Percentiles rank a stretch among this genome's conserved stretches.
phyloP scores from a whole-genome alignment of 306 rosid genomes.

The Medicago truncatula region DNA sequence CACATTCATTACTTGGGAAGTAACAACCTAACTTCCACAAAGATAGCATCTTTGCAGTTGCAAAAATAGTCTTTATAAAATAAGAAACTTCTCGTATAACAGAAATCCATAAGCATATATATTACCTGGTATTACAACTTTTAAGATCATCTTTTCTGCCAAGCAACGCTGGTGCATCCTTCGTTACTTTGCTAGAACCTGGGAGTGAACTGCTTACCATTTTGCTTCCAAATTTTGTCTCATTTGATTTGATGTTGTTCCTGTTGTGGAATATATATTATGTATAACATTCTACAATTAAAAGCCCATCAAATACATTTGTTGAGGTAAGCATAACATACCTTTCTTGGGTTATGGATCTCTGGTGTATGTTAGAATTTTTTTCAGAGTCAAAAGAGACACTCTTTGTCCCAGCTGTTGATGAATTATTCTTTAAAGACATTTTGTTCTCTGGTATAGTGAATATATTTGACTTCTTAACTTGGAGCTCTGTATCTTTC shows the following conservation, averaged over 20 bases:
- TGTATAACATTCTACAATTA: constrained; percentile 35
- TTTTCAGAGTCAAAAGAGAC: constrained; percentile 47
- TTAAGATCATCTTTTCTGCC: constrained; percentile 50
- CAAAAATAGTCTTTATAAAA: constrained; percentile 19
- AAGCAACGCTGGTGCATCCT: constrained; percentile 39
- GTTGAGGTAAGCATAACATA: constrained; percentile 43
- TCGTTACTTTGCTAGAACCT: constrained; percentile 49
- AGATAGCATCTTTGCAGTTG: constrained; percentile 18
- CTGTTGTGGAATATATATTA: constrained; percentile 46
- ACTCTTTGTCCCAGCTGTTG: constrained; percentile 48
- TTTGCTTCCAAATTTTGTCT: constrained; percentile 51
- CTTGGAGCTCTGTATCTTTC: constrained; percentile 50
- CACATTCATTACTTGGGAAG: constrained; percentile 31
- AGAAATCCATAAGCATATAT: constrained; percentile 30
- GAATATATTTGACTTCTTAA: constrained; percentile 42
- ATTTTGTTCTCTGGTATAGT: constrained; percentile 44
- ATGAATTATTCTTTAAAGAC: constrained; percentile 45
- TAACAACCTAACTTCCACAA: constrained; percentile 23
- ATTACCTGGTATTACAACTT: constrained; percentile 50
- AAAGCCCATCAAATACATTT: constrained; percentile 37
- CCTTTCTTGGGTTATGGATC: constrained; percentile 50
- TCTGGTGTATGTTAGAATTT: constrained; percentile 45
- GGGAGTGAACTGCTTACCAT: constrained; percentile 40
- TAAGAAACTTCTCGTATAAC: constrained; percentile 22
- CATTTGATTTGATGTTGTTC: constrained; percentile 49